Evolutionary conservation across 75 land plant genomes (phyloP), one percentile per base, ranked within the genome.

Genomic region (Larix kaempferi): DNA sequence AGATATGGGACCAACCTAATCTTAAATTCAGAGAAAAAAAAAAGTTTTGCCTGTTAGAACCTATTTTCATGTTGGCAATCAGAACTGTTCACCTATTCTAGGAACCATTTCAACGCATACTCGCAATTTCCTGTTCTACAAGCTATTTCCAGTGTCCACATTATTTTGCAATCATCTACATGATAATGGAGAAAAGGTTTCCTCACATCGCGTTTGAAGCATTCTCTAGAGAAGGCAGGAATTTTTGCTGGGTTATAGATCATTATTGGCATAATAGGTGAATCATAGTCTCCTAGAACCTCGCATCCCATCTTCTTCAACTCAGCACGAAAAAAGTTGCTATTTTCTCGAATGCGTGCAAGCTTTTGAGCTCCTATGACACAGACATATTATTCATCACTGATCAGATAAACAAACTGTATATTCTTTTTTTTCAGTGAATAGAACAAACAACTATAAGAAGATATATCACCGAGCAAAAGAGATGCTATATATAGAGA

Each of bases 231-330:
- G 78, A 96, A 96, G 21, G 99, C 94, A 44, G 99, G 93, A 54
- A 96, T 92, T 78, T 96, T 96, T 23, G 93, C 89, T 33, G 97
- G 99, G 78, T 96, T 94, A 86, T 96, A 96, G 56, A 96, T 93
- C 99, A 96, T 96, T 61, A 96, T 91, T 2, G 99, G 99, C 94
- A 96, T 96, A 17, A 96, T 95, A 44, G 99, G 99, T 22, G 99
- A 96, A 81, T 94, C 97, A 76, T 82, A 82, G 80, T 96, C 98
- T 12, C 99, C 99, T 65, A 96, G 86, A 79, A 96, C 99, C 77
- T 96, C 95, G 82, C 86, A 96, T 13, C 99, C 99, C 93, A 89
- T 94, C 62, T 92, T 96, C 78, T 93, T 86, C 62, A 96, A 82
- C 79, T 94, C 95, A 37, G 89, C 85, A 66, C 99, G 73, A 77